A percentile compares a stretch with the other conserved stretches of the same genome.
These are phyloP conservation scores for Fusarium sp. DNA, from an alignment of 2,329 filamentous ascomycete genomes.

Conservation along the genomic window DNA sequence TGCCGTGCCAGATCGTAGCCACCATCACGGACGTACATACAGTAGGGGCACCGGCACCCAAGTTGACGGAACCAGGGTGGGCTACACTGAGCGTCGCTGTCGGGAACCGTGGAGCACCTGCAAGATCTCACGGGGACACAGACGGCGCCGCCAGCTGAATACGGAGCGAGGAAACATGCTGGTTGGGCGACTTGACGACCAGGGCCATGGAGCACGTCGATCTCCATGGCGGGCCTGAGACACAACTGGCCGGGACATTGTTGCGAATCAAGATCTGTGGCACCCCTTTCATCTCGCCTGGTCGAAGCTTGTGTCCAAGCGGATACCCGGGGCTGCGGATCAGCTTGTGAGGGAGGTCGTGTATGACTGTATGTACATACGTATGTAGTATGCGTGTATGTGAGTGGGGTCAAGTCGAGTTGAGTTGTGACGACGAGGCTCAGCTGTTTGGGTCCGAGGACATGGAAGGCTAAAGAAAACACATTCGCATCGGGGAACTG, in stretches of 20 bases:
- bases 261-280: constrained; percentile 53
- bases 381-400: neutral
- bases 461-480: constrained; percentile 22
- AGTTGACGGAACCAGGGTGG: constrained; percentile 47
- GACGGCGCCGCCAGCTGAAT: constrained; percentile 45
- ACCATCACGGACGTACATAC: constrained; percentile 30
- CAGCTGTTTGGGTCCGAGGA: constrained; percentile 27
- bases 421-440: constrained; percentile 36
- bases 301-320: constrained; percentile 44
- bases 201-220: constrained; percentile 26
- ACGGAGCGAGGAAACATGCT: constrained; percentile 34
- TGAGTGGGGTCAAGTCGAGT: constrained; percentile 12
- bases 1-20: constrained; percentile 40
- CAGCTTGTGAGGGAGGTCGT: constrained; percentile 27
- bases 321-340: constrained; percentile 35
- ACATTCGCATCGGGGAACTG: constrained; percentile 17
- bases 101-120: constrained; percentile 44
- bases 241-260: constrained; percentile 48
- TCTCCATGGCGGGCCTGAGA: constrained; percentile 39
- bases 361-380: neutral
- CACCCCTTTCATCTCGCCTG: constrained; percentile 52
- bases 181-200: constrained; percentile 44
- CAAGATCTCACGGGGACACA: constrained; percentile 46
- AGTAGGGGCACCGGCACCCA: constrained; percentile 44
- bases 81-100: constrained; percentile 41